Percentiles rank a stretch among this genome's conserved stretches.
phyloP scores from a whole-genome alignment of 306 rosid genomes.

The Cicer cuneatum region DNA sequence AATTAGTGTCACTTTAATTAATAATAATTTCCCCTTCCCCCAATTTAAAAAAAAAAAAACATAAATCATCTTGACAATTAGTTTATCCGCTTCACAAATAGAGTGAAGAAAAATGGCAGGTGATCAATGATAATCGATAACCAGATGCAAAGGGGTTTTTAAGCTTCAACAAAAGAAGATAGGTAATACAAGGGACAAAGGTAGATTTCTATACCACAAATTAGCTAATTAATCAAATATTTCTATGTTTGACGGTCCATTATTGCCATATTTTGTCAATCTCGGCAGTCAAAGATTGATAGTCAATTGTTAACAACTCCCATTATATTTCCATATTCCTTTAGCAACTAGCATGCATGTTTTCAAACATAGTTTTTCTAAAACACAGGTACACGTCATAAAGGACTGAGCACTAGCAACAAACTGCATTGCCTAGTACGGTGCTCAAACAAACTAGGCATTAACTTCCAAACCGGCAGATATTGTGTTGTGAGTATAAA shows the following conservation, averaged over 20 bases:
- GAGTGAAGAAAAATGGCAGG: neutral
- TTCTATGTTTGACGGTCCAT: neutral
- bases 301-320: neutral
- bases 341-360: neutral
- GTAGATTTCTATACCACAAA: neutral
- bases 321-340: constrained; percentile 10
- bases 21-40: too few relatives aligned
- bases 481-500: constrained; percentile 2
- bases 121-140: constrained; percentile 23
- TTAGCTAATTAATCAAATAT: constrained; percentile 20
- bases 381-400: neutral
- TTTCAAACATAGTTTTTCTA: constrained; percentile 23
- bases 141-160: neutral
- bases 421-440: neutral
- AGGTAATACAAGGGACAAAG: neutral
- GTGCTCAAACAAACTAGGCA: constrained; percentile 29
- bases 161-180: constrained; percentile 20
- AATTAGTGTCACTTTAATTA: too few relatives aligned
- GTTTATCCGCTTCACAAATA: too few relatives aligned
- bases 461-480: constrained; percentile 29
- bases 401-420: neutral
- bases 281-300: constrained; percentile 9
- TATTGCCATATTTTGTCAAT: constrained; percentile 1
- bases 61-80: too few relatives aligned
- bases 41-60: too few relatives aligned